Conservation (phyloP, 1,284 basidiomycete genomes). For the Leccinum pachyderme region DNA sequence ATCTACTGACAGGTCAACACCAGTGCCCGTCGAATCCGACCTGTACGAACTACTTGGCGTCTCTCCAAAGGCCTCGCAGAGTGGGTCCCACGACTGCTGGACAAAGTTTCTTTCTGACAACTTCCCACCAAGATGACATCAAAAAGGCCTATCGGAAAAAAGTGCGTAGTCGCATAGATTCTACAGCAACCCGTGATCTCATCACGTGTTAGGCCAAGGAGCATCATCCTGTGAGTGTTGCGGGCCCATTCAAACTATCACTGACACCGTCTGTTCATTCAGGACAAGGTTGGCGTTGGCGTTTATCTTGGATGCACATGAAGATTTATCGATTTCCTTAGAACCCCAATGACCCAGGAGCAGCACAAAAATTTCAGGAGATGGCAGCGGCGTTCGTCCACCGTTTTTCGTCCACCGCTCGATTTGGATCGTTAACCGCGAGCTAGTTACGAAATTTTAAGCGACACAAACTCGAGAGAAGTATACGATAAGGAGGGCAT, state of each 20-base stretch:
- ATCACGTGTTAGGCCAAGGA: slow-evolving; percentile 67
- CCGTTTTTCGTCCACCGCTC: not conserved
- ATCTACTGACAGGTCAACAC: slow-evolving; percentile 7
- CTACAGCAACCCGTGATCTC: slow-evolving; percentile 22
- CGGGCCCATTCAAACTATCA: not conserved
- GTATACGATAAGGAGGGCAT: slow-evolving; percentile 83
- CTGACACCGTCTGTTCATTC: slow-evolving; percentile 10
- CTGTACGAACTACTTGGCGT: slow-evolving; percentile 83
- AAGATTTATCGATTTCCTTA: slow-evolving; percentile 28
- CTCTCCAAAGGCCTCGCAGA: slow-evolving; percentile 64
- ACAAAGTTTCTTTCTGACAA: slow-evolving; percentile 10
- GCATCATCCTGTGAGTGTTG: slow-evolving; percentile 78
- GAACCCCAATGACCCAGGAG: slow-evolving; percentile 79
- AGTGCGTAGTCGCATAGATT: slow-evolving; percentile 41
- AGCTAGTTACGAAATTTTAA: slow-evolving; percentile 81
- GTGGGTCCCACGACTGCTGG: slow-evolving; percentile 37
- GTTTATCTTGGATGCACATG: not conserved
- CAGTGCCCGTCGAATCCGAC: slow-evolving; percentile 72
- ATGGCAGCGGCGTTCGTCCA: slow-evolving; percentile 77
- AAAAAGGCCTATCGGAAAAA: slow-evolving; percentile 92
- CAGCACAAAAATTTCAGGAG: slow-evolving; percentile 82
- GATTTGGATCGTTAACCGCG: slow-evolving; percentile 5
- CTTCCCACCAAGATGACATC: slow-evolving; percentile 67
- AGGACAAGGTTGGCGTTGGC: slow-evolving; percentile 60
- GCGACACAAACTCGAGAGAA: slow-evolving; percentile 73